Conservation (phyloP, 768 basidiomycete genomes). For the Trametes maxima region DNA sequence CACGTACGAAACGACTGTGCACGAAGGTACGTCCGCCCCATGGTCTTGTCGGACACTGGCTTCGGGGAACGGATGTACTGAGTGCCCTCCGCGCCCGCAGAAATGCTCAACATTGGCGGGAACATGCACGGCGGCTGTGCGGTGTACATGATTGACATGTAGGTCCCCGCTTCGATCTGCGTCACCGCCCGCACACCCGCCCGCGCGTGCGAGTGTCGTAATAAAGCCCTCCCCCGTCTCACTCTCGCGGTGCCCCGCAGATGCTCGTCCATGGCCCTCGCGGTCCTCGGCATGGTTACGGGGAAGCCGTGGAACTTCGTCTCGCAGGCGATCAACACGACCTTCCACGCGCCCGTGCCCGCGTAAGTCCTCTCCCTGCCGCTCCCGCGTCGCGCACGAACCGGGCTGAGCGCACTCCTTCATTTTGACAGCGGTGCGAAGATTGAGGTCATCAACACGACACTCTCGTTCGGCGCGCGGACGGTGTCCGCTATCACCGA, state of each 20-base stretch:
- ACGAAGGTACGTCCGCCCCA: slow-evolving; percentile 5
- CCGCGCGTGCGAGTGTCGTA: background rate
- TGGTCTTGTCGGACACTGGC: background rate
- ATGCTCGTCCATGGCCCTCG: slow-evolving; percentile 22
- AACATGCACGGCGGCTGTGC: slow-evolving; percentile 25
- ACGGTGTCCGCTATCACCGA: slow-evolving; percentile 21
- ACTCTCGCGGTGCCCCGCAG: background rate
- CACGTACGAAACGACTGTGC: slow-evolving; percentile 16
- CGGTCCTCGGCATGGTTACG: slow-evolving; percentile 11
- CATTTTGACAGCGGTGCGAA: slow-evolving; percentile 16
- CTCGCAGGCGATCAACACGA: slow-evolving; percentile 24
- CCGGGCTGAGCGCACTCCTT: background rate
- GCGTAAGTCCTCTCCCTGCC: slow-evolving; percentile 3
- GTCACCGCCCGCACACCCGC: background rate
- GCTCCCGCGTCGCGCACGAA: background rate
- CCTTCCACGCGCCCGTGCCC: slow-evolving; percentile 22
- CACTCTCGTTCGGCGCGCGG: slow-evolving; percentile 18
- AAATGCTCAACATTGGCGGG: slow-evolving; percentile 21
- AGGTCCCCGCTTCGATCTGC: background rate
- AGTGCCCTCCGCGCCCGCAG: background rate
- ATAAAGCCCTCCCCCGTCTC: background rate
- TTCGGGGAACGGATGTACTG: background rate
- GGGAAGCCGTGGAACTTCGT: slow-evolving; percentile 17
- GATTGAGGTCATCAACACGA: slow-evolving; percentile 22
- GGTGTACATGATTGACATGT: slow-evolving; percentile 26